Conservation (phyloP, 2,329 filamentous ascomycete genomes). For the Aspergillus pseudoterreus region DNA sequence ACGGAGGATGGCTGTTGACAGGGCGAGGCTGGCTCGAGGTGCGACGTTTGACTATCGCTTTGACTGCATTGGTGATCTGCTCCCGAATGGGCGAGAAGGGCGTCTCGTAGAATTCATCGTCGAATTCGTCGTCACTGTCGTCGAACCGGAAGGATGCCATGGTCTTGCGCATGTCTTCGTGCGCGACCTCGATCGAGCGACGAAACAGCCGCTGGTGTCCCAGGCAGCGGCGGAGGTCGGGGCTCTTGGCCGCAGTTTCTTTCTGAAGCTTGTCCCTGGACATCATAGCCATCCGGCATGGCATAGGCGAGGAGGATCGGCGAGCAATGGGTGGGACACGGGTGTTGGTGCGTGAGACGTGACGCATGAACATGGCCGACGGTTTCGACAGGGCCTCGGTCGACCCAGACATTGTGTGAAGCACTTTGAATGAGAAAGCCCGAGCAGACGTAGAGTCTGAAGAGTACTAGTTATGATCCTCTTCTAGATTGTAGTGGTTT, state of each 20-base stretch:
- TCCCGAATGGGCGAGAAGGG: slow-evolving; percentile 6
- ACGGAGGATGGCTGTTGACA: not conserved
- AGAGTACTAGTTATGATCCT: not conserved
- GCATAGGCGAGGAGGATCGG: slow-evolving; percentile 5
- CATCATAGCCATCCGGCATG: slow-evolving; percentile 12
- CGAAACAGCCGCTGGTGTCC: slow-evolving; percentile 17
- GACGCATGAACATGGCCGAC: slow-evolving; percentile 4
- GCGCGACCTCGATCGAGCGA: slow-evolving; percentile 14
- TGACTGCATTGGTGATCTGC: slow-evolving; percentile 11
- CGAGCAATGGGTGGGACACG: slow-evolving; percentile 15
- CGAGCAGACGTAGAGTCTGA: not conserved
- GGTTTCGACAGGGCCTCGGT: slow-evolving; percentile 3
- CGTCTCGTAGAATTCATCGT: not conserved
- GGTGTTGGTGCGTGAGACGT: slow-evolving; percentile 11
- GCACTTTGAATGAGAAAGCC: not conserved
- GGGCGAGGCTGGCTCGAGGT: not conserved
- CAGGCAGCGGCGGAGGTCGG: slow-evolving; percentile 23
- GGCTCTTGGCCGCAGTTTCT: slow-evolving; percentile 12
- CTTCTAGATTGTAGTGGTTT: not conserved
- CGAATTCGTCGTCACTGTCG: slow-evolving; percentile 6
- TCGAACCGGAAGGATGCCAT: slow-evolving; percentile 9
- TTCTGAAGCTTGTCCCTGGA: slow-evolving; percentile 17
- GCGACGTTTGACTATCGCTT: slow-evolving; percentile 10
- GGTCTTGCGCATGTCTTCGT: slow-evolving; percentile 11
- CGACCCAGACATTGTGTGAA: slow-evolving; percentile 5